Percentiles rank a stretch among this genome's conserved stretches.
Conservation (phyloP, 2,329 filamentous ascomycete genomes). For the Ceratocystis colombiana region DNA sequence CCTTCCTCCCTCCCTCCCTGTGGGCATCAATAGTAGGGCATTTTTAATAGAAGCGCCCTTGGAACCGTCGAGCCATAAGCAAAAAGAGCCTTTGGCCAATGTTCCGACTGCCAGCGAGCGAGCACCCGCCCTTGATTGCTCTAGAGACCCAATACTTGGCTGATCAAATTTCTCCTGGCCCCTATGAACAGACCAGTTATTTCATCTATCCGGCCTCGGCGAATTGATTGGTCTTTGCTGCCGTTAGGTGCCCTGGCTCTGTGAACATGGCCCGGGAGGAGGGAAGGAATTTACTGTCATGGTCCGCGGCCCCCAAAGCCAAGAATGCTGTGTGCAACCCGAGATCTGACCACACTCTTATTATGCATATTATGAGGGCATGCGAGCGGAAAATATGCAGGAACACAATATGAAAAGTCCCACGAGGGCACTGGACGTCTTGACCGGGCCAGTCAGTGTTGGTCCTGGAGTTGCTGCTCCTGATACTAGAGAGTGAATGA, state of each 20-base stretch:
- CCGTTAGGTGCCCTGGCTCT: not conserved
- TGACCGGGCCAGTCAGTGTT: too few species aligned
- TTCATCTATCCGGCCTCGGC: not conserved
- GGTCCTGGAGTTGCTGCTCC: too few species aligned
- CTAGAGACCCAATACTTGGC: not conserved
- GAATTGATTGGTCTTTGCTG: not conserved
- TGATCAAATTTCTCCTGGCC: not conserved
- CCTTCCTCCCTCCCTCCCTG: not conserved
- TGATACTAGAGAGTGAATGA: too few species aligned
- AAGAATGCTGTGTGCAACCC: conserved; percentile 1
- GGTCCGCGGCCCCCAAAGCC: not conserved
- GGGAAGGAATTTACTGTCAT: not conserved
- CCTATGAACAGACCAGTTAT: not conserved
- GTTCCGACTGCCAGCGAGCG: too few species aligned
- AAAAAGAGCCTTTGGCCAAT: not conserved
- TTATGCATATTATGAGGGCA: not conserved
- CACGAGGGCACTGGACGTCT: not conserved
- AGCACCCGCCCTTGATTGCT: too few species aligned
- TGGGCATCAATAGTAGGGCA: not conserved
- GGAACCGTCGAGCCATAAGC: not conserved
- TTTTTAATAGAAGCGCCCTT: not conserved
- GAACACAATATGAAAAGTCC: not conserved
- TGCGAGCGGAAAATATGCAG: not conserved
- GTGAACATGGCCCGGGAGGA: not conserved
- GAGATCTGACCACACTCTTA: conserved; percentile 8